A percentile compares a stretch with the other conserved stretches of the same genome.
Evolutionary conservation across 352 stramenopile species (phyloP).

Genomic region (Pythium coloratum): DNA sequence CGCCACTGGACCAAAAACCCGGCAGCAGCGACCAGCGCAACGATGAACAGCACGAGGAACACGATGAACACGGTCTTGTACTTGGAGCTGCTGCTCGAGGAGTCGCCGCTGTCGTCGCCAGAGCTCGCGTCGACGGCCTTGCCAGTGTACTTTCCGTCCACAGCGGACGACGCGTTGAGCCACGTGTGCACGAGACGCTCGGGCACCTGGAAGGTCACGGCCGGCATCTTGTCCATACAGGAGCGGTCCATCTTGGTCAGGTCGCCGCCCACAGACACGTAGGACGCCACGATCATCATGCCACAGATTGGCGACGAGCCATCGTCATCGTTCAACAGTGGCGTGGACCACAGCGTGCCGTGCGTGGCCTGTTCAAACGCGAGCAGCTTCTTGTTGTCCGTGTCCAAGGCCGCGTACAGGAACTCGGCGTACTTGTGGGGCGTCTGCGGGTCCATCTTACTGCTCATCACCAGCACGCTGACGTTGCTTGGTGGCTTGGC

Average conservation of each 20-base stretch:
- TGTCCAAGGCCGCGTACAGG: constrained; percentile 28
- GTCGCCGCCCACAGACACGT: constrained; percentile 30
- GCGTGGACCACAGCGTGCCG: constrained; percentile 32
- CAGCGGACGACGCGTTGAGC: constrained; percentile 39
- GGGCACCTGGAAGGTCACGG: constrained; percentile 24
- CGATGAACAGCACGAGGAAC: constrained; percentile 42
- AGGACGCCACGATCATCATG: constrained; percentile 38
- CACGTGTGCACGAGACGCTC: constrained; percentile 47
- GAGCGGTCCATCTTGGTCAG: constrained; percentile 34
- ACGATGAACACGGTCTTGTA: constrained; percentile 52
- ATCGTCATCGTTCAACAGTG: constrained; percentile 24
- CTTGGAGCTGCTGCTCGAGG: constrained; percentile 11
- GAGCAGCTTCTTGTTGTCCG: constrained; percentile 40
- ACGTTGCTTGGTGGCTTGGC: constrained; percentile 31
- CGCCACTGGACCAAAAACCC: constrained; percentile 37
- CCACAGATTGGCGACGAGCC: constrained; percentile 32
- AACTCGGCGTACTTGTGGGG: constrained; percentile 37
- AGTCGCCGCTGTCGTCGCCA: constrained; percentile 4
- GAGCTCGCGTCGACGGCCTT: constrained; percentile 20
- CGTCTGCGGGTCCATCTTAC: constrained; percentile 45
- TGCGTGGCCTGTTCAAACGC: constrained; percentile 48
- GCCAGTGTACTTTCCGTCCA: constrained; percentile 40
- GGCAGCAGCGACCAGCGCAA: constrained; percentile 23
- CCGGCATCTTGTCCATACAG: constrained; percentile 36
- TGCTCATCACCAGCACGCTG: constrained; percentile 45